Percentiles rank a stretch among this genome's conserved stretches.
Evolutionary conservation across 2,329 filamentous ascomycete species (phyloP).

Genomic region (Aschersonia sp.): DNA sequence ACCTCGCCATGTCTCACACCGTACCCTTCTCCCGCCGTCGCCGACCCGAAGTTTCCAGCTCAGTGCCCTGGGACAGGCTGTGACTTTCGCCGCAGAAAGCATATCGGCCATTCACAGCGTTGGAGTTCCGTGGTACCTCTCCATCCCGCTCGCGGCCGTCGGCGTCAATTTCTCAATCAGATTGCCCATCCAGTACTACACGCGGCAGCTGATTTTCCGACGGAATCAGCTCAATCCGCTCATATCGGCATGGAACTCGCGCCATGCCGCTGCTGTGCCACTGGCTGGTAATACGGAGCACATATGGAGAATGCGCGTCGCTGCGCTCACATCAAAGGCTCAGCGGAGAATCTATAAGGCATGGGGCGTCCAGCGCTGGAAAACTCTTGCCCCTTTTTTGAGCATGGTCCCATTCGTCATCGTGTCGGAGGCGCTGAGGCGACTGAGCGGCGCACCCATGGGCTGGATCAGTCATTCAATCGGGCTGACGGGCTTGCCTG

Average conservation of each 20-base stretch:
- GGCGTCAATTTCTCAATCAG: conserved; percentile 28
- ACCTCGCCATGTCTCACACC: not conserved
- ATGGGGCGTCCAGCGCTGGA: conserved; percentile 33
- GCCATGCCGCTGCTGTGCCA: conserved; percentile 8
- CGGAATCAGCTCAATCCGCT: conserved; percentile 16
- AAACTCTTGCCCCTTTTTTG: conserved; percentile 22
- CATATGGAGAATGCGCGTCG: conserved; percentile 9
- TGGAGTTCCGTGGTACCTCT: conserved; percentile 37
- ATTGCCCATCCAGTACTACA: conserved; percentile 31
- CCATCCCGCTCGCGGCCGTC: conserved; percentile 37
- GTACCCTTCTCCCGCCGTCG: not conserved
- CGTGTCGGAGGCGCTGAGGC: conserved; percentile 33
- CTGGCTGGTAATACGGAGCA: conserved; percentile 1
- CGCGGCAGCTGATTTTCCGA: conserved; percentile 13
- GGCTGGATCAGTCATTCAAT: conserved; percentile 16
- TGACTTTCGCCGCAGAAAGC: conserved; percentile 25
- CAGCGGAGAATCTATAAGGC: conserved; percentile 18
- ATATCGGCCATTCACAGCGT: conserved; percentile 29
- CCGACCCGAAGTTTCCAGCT: conserved; percentile 17
- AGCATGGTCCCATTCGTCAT: conserved; percentile 34
- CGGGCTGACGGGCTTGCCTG: conserved; percentile 11
- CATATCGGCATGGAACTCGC: conserved; percentile 15
- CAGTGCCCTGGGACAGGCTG: conserved; percentile 14
- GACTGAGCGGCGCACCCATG: conserved; percentile 23
- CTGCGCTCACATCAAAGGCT: conserved; percentile 13